phyloP scores from a whole-genome alignment of 1,284 basidiomycete species.

The Ganoderma multipileum region DNA sequence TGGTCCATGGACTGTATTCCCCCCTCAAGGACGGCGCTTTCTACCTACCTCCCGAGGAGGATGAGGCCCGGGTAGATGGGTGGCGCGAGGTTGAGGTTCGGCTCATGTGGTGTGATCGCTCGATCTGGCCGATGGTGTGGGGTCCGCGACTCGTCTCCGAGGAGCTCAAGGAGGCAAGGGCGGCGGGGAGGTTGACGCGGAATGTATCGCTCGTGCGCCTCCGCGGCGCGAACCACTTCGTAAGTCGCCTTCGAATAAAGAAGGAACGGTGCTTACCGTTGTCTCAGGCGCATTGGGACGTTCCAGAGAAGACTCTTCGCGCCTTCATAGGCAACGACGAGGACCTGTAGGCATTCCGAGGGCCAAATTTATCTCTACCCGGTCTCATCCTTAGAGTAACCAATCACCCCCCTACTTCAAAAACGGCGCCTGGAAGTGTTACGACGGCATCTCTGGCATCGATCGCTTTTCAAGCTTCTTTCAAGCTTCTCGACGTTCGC shows the following conservation, averaged over 20 bases:
- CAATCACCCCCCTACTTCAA: too few relatives aligned
- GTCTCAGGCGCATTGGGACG: slow-evolving; percentile 71
- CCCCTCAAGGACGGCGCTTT: not conserved
- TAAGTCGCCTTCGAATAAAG: not conserved
- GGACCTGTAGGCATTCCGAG: not conserved
- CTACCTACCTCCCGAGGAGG: not conserved
- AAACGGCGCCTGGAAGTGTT: too few relatives aligned
- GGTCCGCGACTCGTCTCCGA: too few relatives aligned
- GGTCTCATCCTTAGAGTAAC: too few relatives aligned
- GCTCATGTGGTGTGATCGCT: not conserved
- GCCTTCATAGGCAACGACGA: not conserved
- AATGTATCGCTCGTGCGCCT: not conserved
- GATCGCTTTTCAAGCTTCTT: too few relatives aligned
- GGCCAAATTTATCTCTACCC: not conserved
- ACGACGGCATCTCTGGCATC: too few relatives aligned
- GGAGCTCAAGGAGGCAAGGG: not conserved
- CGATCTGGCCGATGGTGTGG: not conserved
- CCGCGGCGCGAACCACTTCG: not conserved
- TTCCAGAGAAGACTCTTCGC: slow-evolving; percentile 48
- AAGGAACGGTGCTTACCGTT: not conserved
- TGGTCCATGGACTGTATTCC: not conserved
- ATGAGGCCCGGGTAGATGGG: not conserved
- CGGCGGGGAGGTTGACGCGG: not conserved
- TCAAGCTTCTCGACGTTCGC: too few relatives aligned
- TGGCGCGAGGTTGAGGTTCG: not conserved